Base-by-base conservation (phyloP, 495 filamentous ascomycete genomes). In the Cercophora newfieldiana region DNA sequence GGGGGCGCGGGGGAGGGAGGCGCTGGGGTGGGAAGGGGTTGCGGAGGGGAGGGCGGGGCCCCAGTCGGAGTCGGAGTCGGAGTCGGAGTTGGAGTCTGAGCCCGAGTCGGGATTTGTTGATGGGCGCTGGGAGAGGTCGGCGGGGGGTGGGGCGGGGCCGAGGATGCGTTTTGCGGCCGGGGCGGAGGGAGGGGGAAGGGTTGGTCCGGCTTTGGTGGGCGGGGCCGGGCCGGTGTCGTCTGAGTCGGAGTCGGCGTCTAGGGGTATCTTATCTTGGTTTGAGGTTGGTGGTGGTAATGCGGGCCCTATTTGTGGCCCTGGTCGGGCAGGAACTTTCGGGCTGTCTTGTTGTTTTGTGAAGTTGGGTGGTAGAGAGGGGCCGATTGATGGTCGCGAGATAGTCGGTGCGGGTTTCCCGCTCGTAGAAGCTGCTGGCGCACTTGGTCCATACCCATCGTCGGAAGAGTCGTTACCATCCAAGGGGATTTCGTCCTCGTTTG, bases 41-140 rank as follows among this genome's bases (percentile, higher is more conserved):
- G 69, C 58, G 1, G 77, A 73, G 19, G 94, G 92, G 25, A 93
- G 83, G 25, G 90, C 84, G n/a, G 94, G 94, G 0, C 94, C 95
- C 72, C 91, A 94, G 67, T 83, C 69, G 31, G 65, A 61, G 10
- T 74, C 72, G 6, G 66, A 66, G 54, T 69, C 59, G 0, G 67
- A 70, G 53, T 83, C 81, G 3, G 76, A 74, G 31, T 74, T 70
- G 21, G 73, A 60, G 31, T 80, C 71, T 10, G n/a, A n/a, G n/a
- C n/a, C n/a, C n/a, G n/a, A n/a, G n/a, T n/a, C n/a, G n/a, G 78
- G 71, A 59, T 67, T 63, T 30, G 74, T 69, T 12, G 77, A 51
- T 4, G 81, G 78, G 7, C 78, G 76, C 25, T 78, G 65, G 60
- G 81, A 77, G 63, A 81, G 78, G 25, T 66, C 44, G 26, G 77